Base-by-base conservation (phyloP, 2,329 filamentous ascomycete species). In the Stylonectria norvegica region DNA sequence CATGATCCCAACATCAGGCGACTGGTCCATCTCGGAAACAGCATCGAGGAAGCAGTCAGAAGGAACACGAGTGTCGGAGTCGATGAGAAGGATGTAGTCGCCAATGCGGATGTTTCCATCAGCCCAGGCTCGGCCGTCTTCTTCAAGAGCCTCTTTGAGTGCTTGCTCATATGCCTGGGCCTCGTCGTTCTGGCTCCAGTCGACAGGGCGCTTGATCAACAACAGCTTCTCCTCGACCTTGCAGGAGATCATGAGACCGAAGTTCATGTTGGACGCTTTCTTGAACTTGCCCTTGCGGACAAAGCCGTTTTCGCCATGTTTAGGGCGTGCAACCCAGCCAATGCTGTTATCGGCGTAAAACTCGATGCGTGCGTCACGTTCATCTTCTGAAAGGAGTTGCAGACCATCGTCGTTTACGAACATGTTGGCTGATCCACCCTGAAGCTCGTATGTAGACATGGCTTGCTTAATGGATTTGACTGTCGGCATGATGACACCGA, bases 101-200 rank as follows among this genome's bases (percentile, higher is more conserved):
- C 89, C 89, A 16, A 94, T 72, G 36, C 88, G 86, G 52, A 95
- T 84, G 63, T 93, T 89, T 47, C 88, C 89, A 58, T 89, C 86
- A 14, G 87, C 87, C 85, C 84, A 86, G 19, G 85, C 85, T 19
- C 83, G 78, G 14, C 81, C 80, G 41, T 86, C 73, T 34, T 82
- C 78, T 33, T 81, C 75, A 25, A 90, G 72, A 14, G 84, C 77
- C 43, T 84, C 76, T 50, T 79, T 75, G 29, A 90, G 72, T 44
- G 78, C 73, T 55, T 72, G 64, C 61, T 83, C 76, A 56, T 89
- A 89, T 2, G 80, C 81, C 43, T 72, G 66, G 5, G 77, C 76
- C 61, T 88, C 85, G 43, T 87, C 79, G 32, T 76, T 72, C 56
- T 86, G 82, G 22, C 73, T 81, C 85, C 85, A 89, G 38, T 75